Conservation (phyloP, 306 rosid genomes). For the Fragaria vesca region DNA sequence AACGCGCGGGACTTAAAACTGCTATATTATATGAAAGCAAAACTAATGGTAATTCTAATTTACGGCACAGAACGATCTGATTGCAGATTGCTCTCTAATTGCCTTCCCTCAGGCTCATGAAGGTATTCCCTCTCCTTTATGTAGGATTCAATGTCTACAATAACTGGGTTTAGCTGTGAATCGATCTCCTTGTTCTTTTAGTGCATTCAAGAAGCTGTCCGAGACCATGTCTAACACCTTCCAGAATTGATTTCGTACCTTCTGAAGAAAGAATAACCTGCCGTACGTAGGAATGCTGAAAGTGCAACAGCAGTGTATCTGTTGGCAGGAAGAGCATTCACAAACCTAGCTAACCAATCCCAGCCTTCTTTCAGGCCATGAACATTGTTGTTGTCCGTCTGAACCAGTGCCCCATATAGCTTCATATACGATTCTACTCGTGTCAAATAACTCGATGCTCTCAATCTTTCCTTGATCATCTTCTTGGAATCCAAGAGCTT, state of each 20-base stretch:
- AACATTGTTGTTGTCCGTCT: slow-evolving; percentile 64
- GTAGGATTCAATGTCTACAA: slow-evolving; percentile 52
- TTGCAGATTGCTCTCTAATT: slow-evolving; percentile 46
- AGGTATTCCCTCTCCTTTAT: slow-evolving; percentile 55
- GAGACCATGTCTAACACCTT: slow-evolving; percentile 56
- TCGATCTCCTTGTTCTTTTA: slow-evolving; percentile 36
- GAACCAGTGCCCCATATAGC: slow-evolving; percentile 77
- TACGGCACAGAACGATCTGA: slow-evolving; percentile 32
- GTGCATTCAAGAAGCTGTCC: slow-evolving; percentile 50
- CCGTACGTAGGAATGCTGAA: no score
- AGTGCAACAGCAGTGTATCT: background rate
- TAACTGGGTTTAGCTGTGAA: slow-evolving; percentile 25
- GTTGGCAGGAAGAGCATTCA: slow-evolving; percentile 72
- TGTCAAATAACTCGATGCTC: slow-evolving; percentile 56
- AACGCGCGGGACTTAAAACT: background rate
- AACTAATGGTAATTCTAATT: background rate
- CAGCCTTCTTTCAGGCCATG: slow-evolving; percentile 89
- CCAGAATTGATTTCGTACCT: slow-evolving; percentile 71
- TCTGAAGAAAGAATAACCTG: slow-evolving; percentile 64
- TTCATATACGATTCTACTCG: slow-evolving; percentile 69
- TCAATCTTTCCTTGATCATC: slow-evolving; percentile 54
- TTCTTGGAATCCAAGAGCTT: slow-evolving; percentile 70
- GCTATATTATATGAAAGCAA: background rate
- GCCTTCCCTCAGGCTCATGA: slow-evolving; percentile 54
- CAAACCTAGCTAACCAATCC: slow-evolving; percentile 91